Base-by-base conservation (phyloP, 192 early-diverging fungal genomes). In the Linderina pennispora region DNA sequence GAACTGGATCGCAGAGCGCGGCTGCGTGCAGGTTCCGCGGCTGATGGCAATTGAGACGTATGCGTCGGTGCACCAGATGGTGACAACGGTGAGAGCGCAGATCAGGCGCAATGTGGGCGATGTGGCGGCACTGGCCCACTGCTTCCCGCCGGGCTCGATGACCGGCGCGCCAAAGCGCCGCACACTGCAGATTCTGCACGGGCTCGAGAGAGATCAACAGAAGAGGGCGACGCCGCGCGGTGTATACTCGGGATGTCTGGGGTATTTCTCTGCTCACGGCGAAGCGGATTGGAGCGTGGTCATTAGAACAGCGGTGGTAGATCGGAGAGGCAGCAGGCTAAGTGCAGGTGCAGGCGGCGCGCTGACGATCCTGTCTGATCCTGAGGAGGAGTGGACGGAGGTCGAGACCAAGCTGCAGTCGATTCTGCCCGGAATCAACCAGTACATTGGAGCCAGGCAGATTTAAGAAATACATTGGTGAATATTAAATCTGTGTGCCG, bases 91-190 rank as follows among this genome's bases (percentile, higher is more conserved):
- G 6, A 53, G 75, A 13, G 86, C 85, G 11, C 65, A 74, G 23
- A 54, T 94, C 22, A 58, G 74, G 21, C 59, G 50, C 4, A 57
- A 73, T 9, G 58, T 91, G 1, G 82, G 81, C 36, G 69, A 68
- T 21, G 81, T 92, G 0, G 79, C 82, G 21, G 87, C 84, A 1
- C 53, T 95, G 13, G 74, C 70, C 26, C 74, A 77, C 9, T 86
- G 86, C 35, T 98, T 98, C 43, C 94, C 94, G 17, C 94, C 94
- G 0, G 92, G 92, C 0, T 94, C 91, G 0, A 97, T 98, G 93
- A 98, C 96, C 0, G 96, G 96, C 6, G 96, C 96, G 0, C 96
- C 96, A 3, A 98, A 98, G 58, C 58, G 80, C 8, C 78, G 96
- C 31, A 89, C 90, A 0, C 74, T 91, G 25, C 79, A 86, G 37